These are phyloP conservation scores for Plectosphaerella cucumerina DNA, from an alignment of 2,329 filamentous ascomycete genomes.

Conservation along the genomic window DNA sequence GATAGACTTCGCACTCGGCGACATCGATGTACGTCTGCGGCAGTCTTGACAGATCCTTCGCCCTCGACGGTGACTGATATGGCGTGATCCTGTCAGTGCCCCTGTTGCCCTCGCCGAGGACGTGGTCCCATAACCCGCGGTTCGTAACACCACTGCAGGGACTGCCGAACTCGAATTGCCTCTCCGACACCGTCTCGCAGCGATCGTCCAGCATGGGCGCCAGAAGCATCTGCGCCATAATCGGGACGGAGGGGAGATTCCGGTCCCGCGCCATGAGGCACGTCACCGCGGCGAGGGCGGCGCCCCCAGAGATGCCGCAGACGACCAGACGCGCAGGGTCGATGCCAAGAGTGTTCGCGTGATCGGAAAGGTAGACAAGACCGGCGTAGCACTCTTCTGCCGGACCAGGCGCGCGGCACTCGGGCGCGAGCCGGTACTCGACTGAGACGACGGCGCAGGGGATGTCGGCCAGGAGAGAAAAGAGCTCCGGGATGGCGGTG, in stretches of 20 bases:
- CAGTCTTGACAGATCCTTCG: slow-evolving; percentile 11
- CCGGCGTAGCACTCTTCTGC: slow-evolving; percentile 15
- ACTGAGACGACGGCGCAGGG: slow-evolving; percentile 17
- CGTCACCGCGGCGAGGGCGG: background rate
- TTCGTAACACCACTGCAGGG: slow-evolving; percentile 12
- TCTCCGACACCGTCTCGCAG: slow-evolving; percentile 11
- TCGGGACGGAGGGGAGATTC: slow-evolving; percentile 5
- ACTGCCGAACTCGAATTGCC: slow-evolving; percentile 16
- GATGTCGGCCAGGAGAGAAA: slow-evolving; percentile 12
- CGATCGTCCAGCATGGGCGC: slow-evolving; percentile 18
- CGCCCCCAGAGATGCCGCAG: slow-evolving; percentile 9
- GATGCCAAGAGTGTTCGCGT: slow-evolving; percentile 11
- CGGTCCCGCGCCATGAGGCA: slow-evolving; percentile 13
- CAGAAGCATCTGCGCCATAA: slow-evolving; percentile 16
- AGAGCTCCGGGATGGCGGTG: slow-evolving; percentile 13
- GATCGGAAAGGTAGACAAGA: slow-evolving; percentile 12
- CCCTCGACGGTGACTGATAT: slow-evolving; percentile 14
- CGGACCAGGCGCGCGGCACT: slow-evolving; percentile 15
- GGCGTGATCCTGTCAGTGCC: slow-evolving; percentile 8
- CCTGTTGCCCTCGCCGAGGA: slow-evolving; percentile 8
- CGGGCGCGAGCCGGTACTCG: slow-evolving; percentile 21
- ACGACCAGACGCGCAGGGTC: slow-evolving; percentile 13
- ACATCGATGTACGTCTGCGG: slow-evolving; percentile 16
- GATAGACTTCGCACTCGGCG: slow-evolving; percentile 15
- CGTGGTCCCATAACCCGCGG: slow-evolving; percentile 11